phyloP scores from a whole-genome alignment of 495 filamentous ascomycete species.

The Ramalina peruviana region DNA sequence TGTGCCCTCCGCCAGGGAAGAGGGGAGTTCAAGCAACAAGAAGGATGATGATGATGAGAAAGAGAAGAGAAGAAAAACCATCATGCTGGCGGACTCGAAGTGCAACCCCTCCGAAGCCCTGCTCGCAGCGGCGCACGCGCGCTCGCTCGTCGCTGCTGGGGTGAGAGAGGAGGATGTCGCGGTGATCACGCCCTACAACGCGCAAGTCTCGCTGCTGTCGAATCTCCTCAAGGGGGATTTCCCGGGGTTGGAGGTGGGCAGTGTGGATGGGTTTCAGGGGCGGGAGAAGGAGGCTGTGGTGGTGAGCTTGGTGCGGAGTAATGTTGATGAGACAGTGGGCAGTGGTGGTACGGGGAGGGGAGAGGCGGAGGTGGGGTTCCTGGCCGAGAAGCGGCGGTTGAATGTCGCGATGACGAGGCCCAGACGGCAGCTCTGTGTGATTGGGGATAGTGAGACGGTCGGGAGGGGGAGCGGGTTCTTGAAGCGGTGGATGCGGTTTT shows the following conservation, averaged over 20 bases:
- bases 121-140: constrained; percentile 63
- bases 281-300: constrained; percentile 94
- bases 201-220: constrained; percentile 69
- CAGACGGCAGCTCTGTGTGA: constrained; percentile 75
- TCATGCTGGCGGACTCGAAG: constrained; percentile 70
- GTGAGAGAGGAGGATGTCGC: constrained; percentile 72
- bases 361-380: constrained; percentile 77
- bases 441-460: constrained; percentile 89
- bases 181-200: constrained; percentile 92
- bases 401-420: constrained; percentile 97
- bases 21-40: no score
- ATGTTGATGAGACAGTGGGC: constrained; percentile 21
- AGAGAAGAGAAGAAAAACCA: constrained; percentile 24
- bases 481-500: constrained; percentile 74
- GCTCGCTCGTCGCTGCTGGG: constrained; percentile 60
- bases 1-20: not conserved
- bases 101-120: constrained; percentile 86
- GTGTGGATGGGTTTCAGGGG: constrained; percentile 94
- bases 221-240: constrained; percentile 57
- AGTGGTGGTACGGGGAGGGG: constrained; percentile 27
- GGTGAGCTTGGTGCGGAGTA: constrained; percentile 81
- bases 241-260: constrained; percentile 78
- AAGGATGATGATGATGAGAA: no score
- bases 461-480: constrained; percentile 68
- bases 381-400: constrained; percentile 80